phyloP scores from a whole-genome alignment of 345 rosid genomes.

The Clausena lansium region DNA sequence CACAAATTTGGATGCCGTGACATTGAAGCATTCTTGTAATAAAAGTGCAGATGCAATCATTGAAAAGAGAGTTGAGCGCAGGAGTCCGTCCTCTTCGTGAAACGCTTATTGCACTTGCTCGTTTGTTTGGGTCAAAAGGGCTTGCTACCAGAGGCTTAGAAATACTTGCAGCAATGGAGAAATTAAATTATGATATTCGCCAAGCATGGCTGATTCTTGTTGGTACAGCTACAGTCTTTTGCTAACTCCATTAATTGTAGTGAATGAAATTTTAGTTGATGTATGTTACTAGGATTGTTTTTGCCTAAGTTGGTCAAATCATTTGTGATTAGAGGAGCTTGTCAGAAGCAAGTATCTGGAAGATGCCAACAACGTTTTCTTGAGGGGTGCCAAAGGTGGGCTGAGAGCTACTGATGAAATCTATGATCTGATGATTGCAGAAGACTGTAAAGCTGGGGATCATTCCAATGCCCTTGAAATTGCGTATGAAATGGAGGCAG shows the following conservation, averaged over 20 bases:
- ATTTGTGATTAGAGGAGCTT: constrained; percentile 63
- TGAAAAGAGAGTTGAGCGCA: constrained; percentile 78
- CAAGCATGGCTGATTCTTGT: constrained; percentile 89
- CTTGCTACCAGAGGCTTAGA: constrained; percentile 68
- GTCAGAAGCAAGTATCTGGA: constrained; percentile 66
- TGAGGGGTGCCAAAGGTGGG: constrained; percentile 83
- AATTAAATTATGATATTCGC: constrained; percentile 73
- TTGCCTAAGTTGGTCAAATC: constrained; percentile 15
- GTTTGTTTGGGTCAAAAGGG: constrained; percentile 76
- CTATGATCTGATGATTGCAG: constrained; percentile 81
- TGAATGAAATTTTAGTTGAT: background rate
- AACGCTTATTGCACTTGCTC: constrained; percentile 65
- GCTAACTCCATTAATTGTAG: constrained; percentile 2
- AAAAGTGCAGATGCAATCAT: constrained; percentile 72
- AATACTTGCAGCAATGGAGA: constrained; percentile 82
- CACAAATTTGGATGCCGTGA: background rate
- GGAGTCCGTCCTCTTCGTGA: constrained; percentile 84
- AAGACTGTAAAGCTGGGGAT: constrained; percentile 90
- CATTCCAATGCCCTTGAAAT: constrained; percentile 95
- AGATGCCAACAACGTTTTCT: constrained; percentile 83
- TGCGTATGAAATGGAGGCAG: constrained; percentile 94
- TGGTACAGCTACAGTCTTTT: constrained; percentile 42
- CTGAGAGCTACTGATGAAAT: constrained; percentile 78
- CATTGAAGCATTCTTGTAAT: background rate
- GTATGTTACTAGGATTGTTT: background rate